Percentiles rank a stretch among this genome's conserved stretches.
Evolutionary conservation across 345 rosid genomes (phyloP).

Genomic region (Jatropha curcas): DNA sequence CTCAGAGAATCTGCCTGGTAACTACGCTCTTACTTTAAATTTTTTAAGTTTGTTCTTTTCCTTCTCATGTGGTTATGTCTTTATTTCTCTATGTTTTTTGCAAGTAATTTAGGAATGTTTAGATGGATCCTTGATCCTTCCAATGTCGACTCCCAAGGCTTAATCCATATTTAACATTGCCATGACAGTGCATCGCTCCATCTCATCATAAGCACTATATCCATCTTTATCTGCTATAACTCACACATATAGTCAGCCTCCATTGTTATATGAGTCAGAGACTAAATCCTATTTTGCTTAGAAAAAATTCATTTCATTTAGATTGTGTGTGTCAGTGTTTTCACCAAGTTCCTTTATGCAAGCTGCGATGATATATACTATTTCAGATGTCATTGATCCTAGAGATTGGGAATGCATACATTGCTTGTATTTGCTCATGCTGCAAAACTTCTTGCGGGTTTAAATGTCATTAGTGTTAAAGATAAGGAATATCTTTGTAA

Average conservation of each 20-base stretch:
- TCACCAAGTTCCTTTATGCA: background rate
- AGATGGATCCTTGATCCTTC: background rate
- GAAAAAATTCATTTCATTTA: background rate
- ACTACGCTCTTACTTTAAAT: constrained; percentile 11
- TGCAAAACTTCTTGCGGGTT: background rate
- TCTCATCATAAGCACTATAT: background rate
- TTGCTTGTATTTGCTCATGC: background rate
- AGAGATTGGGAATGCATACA: background rate
- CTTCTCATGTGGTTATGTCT: background rate
- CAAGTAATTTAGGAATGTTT: background rate
- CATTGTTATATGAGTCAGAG: background rate
- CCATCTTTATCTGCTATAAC: too few relatives aligned
- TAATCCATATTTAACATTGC: background rate
- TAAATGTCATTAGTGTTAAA: background rate
- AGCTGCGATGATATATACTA: background rate
- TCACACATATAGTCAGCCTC: background rate
- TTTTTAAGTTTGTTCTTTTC: background rate
- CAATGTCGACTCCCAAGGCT: background rate
- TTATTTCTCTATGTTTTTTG: background rate
- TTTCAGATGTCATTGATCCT: background rate
- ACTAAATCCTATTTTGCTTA: background rate
- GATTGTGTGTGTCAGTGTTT: background rate
- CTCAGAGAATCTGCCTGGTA: constrained; percentile 95
- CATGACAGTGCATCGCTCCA: background rate
- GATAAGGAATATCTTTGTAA: background rate